Conservation (phyloP, 1,139 yeast species). For the Candida gigantensis region DNA sequence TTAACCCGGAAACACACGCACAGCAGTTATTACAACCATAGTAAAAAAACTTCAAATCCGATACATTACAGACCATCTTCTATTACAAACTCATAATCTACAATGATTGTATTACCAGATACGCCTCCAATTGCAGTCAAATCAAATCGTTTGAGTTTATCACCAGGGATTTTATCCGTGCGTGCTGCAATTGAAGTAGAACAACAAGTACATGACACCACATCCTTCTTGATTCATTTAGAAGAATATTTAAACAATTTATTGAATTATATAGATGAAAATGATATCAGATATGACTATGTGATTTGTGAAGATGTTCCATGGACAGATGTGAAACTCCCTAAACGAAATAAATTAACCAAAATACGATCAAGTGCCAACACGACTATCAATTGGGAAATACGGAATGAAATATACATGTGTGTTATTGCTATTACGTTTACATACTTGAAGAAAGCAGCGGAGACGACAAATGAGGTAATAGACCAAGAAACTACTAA, state of each 20-base stretch:
- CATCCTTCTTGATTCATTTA: conserved; percentile 32
- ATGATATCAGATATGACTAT: conserved; percentile 7
- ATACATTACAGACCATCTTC: too few species aligned
- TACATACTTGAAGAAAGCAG: conserved; percentile 36
- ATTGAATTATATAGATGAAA: conserved; percentile 16
- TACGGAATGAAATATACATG: conserved; percentile 33
- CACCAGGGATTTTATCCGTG: conserved; percentile 17
- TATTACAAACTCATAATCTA: too few species aligned
- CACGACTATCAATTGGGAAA: conserved; percentile 25
- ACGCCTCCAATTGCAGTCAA: conserved; percentile 31
- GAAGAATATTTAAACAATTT: conserved; percentile 36
- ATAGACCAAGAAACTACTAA: conserved; percentile 24
- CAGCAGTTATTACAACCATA: too few species aligned
- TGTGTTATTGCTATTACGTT: conserved; percentile 27
- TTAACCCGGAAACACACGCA: too few species aligned
- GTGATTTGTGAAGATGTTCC: conserved; percentile 16
- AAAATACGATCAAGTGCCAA: conserved; percentile 3
- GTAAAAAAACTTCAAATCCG: too few species aligned
- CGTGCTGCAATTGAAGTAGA: conserved; percentile 21
- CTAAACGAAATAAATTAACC: conserved; percentile 5
- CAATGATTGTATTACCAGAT: conserved; percentile 35
- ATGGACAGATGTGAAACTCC: conserved; percentile 16
- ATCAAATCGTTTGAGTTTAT: conserved; percentile 13
- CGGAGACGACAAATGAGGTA: conserved; percentile 38
- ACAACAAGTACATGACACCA: conserved; percentile 25